Evolutionary conservation across 2,329 filamentous ascomycete species (phyloP).

Genomic region (Apiospora rasikravindrae): DNA sequence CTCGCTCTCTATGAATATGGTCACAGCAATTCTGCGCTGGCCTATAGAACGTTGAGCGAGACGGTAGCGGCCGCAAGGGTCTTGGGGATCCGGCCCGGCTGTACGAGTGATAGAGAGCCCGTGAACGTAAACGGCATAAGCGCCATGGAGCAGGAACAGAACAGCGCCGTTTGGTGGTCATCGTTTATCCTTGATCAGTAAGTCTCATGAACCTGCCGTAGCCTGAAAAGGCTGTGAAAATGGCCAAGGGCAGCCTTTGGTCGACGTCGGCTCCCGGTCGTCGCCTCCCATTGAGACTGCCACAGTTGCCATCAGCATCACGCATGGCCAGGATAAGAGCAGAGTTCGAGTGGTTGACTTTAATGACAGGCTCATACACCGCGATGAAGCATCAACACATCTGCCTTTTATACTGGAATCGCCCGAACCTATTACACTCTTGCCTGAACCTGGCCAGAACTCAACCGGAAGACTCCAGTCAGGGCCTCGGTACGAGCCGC

Average conservation of each 20-base stretch:
- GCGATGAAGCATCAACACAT: conserved; percentile 35
- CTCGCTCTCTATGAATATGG: conserved; percentile 51
- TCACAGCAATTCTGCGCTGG: conserved; percentile 47
- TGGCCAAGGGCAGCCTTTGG: background rate
- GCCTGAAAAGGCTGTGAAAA: background rate
- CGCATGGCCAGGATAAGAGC: background rate
- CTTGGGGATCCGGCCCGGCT: conserved; percentile 44
- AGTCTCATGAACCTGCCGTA: conserved; percentile 27
- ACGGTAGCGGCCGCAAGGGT: conserved; percentile 43
- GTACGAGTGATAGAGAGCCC: conserved; percentile 27
- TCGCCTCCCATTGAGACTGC: background rate
- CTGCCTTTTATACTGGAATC: conserved; percentile 40
- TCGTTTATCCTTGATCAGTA: conserved; percentile 51
- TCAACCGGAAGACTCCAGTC: conserved; percentile 32
- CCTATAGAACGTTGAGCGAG: conserved; percentile 50
- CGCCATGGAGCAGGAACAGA: conserved; percentile 43
- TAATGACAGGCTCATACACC: conserved; percentile 36
- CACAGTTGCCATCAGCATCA: background rate
- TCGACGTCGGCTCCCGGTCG: background rate
- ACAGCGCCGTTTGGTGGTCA: conserved; percentile 49
- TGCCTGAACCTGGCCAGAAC: conserved; percentile 33
- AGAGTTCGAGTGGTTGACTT: background rate
- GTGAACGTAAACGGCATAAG: conserved; percentile 30
- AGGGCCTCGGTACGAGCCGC: conserved; percentile 37
- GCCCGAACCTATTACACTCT: conserved; percentile 34